Percentiles rank a stretch among this genome's conserved stretches.
phyloP scores from a whole-genome alignment of 164 flowering plant species.

The Kingdonia uniflora region DNA sequence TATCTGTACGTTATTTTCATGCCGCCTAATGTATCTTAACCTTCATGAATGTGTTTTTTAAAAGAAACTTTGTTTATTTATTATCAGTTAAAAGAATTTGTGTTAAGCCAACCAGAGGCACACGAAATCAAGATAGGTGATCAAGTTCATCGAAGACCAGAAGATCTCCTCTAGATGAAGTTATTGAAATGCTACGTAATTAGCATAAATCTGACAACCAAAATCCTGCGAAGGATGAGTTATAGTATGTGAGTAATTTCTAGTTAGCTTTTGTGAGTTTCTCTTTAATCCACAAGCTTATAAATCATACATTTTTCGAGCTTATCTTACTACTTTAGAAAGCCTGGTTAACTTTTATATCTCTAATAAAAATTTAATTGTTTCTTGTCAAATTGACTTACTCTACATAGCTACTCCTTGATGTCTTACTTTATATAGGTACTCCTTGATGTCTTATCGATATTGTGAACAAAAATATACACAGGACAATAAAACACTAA shows the following conservation, averaged over 20 bases:
- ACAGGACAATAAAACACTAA: no score
- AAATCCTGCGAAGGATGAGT: slow-evolving; percentile 29
- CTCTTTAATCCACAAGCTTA: not conserved
- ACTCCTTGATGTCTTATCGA: no score
- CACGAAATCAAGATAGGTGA: slow-evolving; percentile 95
- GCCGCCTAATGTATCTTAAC: no score
- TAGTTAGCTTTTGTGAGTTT: not conserved
- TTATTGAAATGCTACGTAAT: slow-evolving; percentile 34
- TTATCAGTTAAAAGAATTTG: slow-evolving; percentile 64
- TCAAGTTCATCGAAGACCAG: slow-evolving; percentile 60
- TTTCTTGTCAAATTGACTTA: no score
- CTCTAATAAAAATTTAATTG: no score
- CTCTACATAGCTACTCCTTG: no score
- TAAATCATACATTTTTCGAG: no score
- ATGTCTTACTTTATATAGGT: no score
- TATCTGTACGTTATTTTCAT: no score
- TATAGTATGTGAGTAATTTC: slow-evolving; percentile 23
- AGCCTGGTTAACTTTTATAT: no score
- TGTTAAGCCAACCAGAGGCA: slow-evolving; percentile 76
- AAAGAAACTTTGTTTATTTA: not conserved
- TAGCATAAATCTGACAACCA: slow-evolving; percentile 15
- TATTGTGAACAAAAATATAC: no score
- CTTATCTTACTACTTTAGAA: no score
- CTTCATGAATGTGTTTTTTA: not conserved
- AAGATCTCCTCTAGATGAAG: slow-evolving; percentile 76